Conservation (phyloP, 2,329 filamentous ascomycete species). For the Gaeumannomyces sp. region DNA sequence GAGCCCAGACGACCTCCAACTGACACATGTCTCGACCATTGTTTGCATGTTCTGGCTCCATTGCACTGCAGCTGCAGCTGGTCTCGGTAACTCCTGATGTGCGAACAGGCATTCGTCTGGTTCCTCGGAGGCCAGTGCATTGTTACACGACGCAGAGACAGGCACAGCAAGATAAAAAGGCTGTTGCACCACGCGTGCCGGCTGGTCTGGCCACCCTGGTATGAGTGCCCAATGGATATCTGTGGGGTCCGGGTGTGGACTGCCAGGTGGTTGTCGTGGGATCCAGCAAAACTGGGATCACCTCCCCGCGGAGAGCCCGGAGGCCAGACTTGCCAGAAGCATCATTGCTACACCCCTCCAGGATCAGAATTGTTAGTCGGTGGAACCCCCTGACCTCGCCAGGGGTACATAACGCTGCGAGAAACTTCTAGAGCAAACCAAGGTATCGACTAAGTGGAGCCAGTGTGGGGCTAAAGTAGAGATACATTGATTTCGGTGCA, state of each 20-base stretch:
- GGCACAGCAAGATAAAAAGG: too few relatives aligned
- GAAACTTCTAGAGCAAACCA: too few relatives aligned
- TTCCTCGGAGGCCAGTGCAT: background rate
- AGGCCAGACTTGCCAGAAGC: background rate
- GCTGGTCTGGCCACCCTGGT: background rate
- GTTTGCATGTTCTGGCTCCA: background rate
- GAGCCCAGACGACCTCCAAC: background rate
- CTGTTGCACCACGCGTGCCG: background rate
- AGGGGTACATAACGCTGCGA: too few relatives aligned
- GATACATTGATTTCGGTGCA: too few relatives aligned
- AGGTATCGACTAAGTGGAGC: too few relatives aligned
- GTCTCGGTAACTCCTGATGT: background rate
- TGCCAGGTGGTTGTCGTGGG: background rate
- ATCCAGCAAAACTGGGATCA: background rate
- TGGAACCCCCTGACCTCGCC: too few relatives aligned
- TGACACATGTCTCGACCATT: background rate
- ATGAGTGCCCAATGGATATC: background rate
- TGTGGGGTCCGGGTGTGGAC: background rate
- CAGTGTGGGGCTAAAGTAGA: too few relatives aligned
- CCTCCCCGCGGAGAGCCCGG: background rate
- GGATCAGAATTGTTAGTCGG: too few relatives aligned
- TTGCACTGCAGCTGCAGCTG: background rate
- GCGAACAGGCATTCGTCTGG: background rate
- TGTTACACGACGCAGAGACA: background rate
- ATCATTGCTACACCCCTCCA: too few relatives aligned